phyloP scores from a whole-genome alignment of 495 filamentous ascomycete species.

The Echria macrotheca region DNA sequence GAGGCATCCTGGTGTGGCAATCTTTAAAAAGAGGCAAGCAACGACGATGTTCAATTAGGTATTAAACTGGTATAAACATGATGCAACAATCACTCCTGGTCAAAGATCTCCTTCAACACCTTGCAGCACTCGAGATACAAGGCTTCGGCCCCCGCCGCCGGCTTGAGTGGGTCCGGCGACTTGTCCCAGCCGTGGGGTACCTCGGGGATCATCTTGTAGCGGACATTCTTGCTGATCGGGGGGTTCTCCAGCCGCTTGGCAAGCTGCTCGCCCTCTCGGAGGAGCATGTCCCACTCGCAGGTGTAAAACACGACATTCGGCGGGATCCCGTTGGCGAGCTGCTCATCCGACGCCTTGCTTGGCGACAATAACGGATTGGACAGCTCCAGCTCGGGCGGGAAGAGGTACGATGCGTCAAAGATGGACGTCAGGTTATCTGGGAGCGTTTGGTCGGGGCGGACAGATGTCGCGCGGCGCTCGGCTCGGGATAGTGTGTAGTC shows the following conservation, averaged over 20 bases:
- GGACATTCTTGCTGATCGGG: constrained; percentile 60
- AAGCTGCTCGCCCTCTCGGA: constrained; percentile 68
- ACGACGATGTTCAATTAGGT: background rate
- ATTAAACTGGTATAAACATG: background rate
- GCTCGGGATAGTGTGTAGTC: constrained; percentile 75
- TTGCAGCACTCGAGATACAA: constrained; percentile 37
- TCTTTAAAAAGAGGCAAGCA: background rate
- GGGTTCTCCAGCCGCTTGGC: constrained; percentile 51
- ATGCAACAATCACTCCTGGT: constrained; percentile 6
- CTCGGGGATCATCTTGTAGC: constrained; percentile 64
- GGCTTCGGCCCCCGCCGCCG: constrained; percentile 33
- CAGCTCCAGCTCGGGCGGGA: constrained; percentile 37
- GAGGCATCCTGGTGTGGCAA: constrained; percentile 1
- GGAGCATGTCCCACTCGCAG: constrained; percentile 89
- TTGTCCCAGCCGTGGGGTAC: constrained; percentile 86
- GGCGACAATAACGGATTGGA: constrained; percentile 37
- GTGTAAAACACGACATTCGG: constrained; percentile 58
- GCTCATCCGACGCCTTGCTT: constrained; percentile 31
- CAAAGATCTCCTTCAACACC: constrained; percentile 28
- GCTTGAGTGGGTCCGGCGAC: constrained; percentile 68
- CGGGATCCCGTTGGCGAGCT: constrained; percentile 40
- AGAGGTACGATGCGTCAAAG: constrained; percentile 82
- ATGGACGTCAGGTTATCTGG: constrained; percentile 70
- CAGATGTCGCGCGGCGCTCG: constrained; percentile 57
- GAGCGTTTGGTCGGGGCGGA: constrained; percentile 66